phyloP scores from a whole-genome alignment of 495 filamentous ascomycete genomes.

The Aspergillus nidulans region DNA sequence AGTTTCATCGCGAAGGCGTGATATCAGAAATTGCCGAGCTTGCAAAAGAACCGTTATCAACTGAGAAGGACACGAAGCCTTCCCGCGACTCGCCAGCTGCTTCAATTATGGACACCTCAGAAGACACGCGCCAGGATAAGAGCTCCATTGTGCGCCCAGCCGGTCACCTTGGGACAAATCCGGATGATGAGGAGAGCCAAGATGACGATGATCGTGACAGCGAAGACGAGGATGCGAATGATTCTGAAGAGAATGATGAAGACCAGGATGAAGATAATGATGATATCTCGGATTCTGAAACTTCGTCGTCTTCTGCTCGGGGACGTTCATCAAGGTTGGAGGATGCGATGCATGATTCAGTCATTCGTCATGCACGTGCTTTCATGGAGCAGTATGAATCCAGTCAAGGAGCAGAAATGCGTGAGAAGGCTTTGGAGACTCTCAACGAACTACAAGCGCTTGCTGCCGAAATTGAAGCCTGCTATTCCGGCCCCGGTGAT shows the following conservation, averaged over 20 bases:
- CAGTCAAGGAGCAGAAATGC: conserved; percentile 65
- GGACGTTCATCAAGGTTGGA: conserved; percentile 44
- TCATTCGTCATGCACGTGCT: conserved; percentile 66
- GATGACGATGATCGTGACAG: conserved; percentile 51
- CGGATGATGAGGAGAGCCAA: conserved; percentile 50
- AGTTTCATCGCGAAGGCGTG: conserved; percentile 96
- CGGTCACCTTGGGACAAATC: conserved; percentile 10
- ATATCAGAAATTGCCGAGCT: conserved; percentile 86
- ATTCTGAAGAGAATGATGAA: conserved; percentile 59
- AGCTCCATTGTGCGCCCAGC: not conserved
- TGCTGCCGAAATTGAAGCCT: conserved; percentile 63
- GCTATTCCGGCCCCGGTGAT: conserved; percentile 51
- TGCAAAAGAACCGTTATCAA: conserved; percentile 49
- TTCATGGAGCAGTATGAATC: conserved; percentile 82
- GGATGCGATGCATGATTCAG: conserved; percentile 65
- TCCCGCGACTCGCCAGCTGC: conserved; percentile 11
- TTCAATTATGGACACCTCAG: conserved; percentile 21
- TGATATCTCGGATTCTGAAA: conserved; percentile 67
- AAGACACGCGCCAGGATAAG: conserved; percentile 11
- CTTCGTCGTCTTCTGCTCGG: conserved; percentile 50
- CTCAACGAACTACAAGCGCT: conserved; percentile 67
- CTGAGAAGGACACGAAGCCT: conserved; percentile 20
- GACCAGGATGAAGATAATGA: conserved; percentile 57
- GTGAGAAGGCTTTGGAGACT: conserved; percentile 71
- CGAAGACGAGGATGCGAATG: conserved; percentile 47